Evolutionary conservation across 371 early-diverging fungal species (phyloP), one percentile per base, ranked within the genome.

Genomic region (Chytridiales sp.): DNA sequence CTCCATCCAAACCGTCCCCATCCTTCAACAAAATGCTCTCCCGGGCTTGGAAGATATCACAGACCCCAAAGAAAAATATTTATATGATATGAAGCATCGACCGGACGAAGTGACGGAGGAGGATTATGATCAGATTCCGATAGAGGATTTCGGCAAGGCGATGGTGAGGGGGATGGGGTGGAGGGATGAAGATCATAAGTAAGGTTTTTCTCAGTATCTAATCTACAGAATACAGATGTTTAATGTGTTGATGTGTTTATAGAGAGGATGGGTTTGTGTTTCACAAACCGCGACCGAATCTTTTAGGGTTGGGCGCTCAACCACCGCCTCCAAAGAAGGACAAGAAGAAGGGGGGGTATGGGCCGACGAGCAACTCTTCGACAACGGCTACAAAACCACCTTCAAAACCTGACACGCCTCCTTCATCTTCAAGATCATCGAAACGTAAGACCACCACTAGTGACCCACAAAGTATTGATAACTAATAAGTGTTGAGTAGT

Each of bases 131-230:
- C 72, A 82, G 0, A 83, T 93, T 0, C 93, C 96, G 3, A 86
- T 96, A 0, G 91, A 92, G 44, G 86, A 88, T 47, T 94, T 95
- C 80, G 96, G 96, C 0, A 83, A 83, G 0, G 95, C 94, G 0
- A 68, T 95, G 56, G 68, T 96, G 50, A 80, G 93, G 30, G 94
- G 95, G 1, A 89, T 96, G 86, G 96, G 96, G 0, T 95, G 94
- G 94, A 84, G 77, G 40, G 87, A 88, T 43, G 90, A 90, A 59
- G 68, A 60, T 42, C 66, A 36, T 44, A 53, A 50, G 61, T 57
- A 17, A 67, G 63, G 56, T 63, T 59, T 9, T n/a, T n/a, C n/a
- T n/a, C n/a, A n/a, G n/a, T n/a, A n/a, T n/a, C n/a, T n/a, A n/a
- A n/a, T n/a, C n/a, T n/a, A n/a, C n/a, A n/a, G n/a, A n/a, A n/a